Base-by-base conservation (phyloP, 805 yeast species). In the Teunomyces kruisii region DNA sequence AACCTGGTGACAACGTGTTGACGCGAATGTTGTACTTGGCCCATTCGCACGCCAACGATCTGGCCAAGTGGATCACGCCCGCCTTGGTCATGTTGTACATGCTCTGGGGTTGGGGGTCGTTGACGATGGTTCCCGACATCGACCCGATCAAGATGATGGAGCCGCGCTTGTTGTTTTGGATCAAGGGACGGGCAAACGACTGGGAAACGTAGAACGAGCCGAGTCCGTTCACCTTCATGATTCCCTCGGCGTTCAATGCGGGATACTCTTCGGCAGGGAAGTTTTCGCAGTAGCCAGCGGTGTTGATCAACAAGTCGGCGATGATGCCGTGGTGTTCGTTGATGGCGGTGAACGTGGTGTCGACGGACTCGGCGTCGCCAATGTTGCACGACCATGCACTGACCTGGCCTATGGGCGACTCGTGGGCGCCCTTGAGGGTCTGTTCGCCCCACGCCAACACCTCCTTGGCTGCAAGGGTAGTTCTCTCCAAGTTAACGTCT, bases 241-340 rank as follows among this genome's bases (percentile, higher is more conserved):
- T 68, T 32, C 76, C 77, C 55, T 83, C 87, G 41, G 89, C 87
- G 57, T 82, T 83, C 41, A 66, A 62, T 33, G 88, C 79, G 17
- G 91, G 90, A 67, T 86, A 86, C 43, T 84, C 86, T 56, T 83
- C 80, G 22, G 92, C 92, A 2, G 88, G 80, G 68, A 75, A 79
- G 73, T 86, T 86, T 65, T 86, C 90, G 60, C 90, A 84, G 70
- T 83, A 86, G 10, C 95, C 94, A n/a, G 95, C 94, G 42, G 89
- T 77, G 72, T 86, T 85, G 49, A 86, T 76, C 54, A 86, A 73
- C 51, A 85, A 70, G 54, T 82, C 80, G 31, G 89, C 82, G 36
- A 83, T 72, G 48, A 75, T 70, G 24, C 78, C 81, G 62, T 84
- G 86, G 59, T 76, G 82, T 41, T 68, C 73, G 55, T 78, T 76